Conservation (phyloP, 805 yeast genomes). For the Blastobotrys robertii region DNA sequence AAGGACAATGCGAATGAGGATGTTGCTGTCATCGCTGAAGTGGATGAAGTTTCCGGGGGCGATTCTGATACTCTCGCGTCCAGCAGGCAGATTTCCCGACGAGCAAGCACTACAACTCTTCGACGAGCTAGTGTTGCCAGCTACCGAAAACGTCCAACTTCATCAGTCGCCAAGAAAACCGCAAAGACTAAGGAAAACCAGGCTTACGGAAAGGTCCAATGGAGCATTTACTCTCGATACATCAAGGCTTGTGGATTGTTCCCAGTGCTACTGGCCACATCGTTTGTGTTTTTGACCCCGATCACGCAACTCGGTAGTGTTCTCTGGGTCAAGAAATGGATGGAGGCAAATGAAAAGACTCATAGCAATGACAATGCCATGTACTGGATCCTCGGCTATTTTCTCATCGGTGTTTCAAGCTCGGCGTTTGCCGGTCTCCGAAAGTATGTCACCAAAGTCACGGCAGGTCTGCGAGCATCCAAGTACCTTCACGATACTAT, state of each 20-base stretch:
- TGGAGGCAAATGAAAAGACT: slow-evolving; percentile 66
- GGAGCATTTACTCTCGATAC: slow-evolving; percentile 74
- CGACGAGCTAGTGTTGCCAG: slow-evolving; percentile 61
- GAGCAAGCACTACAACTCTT: slow-evolving; percentile 24
- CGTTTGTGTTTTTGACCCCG: slow-evolving; percentile 41
- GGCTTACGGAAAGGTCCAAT: slow-evolving; percentile 89
- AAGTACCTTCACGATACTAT: slow-evolving; percentile 56
- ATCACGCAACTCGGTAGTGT: slow-evolving; percentile 62
- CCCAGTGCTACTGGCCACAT: slow-evolving; percentile 34
- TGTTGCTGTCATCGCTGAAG: not conserved
- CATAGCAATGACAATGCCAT: slow-evolving; percentile 68
- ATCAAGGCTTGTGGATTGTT: slow-evolving; percentile 82
- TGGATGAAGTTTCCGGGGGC: not conserved
- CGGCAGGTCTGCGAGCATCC: slow-evolving; percentile 78
- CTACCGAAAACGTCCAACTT: slow-evolving; percentile 25
- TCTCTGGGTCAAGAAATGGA: slow-evolving; percentile 92
- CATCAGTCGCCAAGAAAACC: slow-evolving; percentile 14
- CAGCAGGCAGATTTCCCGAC: slow-evolving; percentile 9
- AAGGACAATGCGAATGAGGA: slow-evolving; percentile 3
- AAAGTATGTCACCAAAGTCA: slow-evolving; percentile 62
- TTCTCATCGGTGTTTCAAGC: slow-evolving; percentile 60
- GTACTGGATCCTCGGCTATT: slow-evolving; percentile 66
- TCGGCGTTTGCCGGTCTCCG: slow-evolving; percentile 55
- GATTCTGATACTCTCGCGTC: not conserved
- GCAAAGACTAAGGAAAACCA: slow-evolving; percentile 51